Percentiles rank a stretch among this genome's conserved stretches.
Conservation (phyloP, 1,284 basidiomycete species). For the Apiotrichum brassicae region DNA sequence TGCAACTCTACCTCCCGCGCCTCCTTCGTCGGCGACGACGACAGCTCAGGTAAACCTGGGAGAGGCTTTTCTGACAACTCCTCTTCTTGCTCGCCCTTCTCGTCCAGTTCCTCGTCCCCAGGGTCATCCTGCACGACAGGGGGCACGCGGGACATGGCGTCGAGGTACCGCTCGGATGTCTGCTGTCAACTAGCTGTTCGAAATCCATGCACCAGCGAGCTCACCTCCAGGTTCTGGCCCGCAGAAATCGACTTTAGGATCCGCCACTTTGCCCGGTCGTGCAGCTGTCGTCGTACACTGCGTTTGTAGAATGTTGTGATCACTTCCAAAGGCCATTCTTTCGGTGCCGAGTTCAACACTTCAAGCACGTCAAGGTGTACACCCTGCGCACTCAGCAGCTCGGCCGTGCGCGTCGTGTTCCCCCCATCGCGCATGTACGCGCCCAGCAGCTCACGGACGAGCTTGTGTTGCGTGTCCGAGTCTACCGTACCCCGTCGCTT, state of each 20-base stretch:
- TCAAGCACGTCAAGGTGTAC: slow-evolving; percentile 68
- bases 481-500: slow-evolving; percentile 49
- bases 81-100: slow-evolving; percentile 5
- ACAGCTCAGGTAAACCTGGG: neutral
- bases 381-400: slow-evolving; percentile 69
- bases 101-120: neutral
- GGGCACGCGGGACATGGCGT: slow-evolving; percentile 25
- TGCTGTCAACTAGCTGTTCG: slow-evolving; percentile 14
- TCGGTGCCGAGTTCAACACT: slow-evolving; percentile 65
- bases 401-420: slow-evolving; percentile 59
- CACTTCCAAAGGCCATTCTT: slow-evolving; percentile 64
- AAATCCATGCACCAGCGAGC: too few relatives aligned
- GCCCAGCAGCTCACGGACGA: slow-evolving; percentile 65
- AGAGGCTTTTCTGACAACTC: slow-evolving; percentile 9
- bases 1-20: slow-evolving; percentile 2
- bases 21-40: slow-evolving; percentile 2
- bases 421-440: slow-evolving; percentile 71
- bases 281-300: slow-evolving; percentile 67
- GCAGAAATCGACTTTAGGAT: slow-evolving; percentile 43
- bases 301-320: slow-evolving; percentile 71
- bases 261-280: slow-evolving; percentile 48
- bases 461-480: slow-evolving; percentile 54
- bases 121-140: slow-evolving; percentile 20
- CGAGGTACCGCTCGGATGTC: slow-evolving; percentile 34
- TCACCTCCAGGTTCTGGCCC: slow-evolving; percentile 40